Evolutionary conservation across 352 stramenopile genomes (phyloP).

Genomic region (Globisporangium rhizosaccharum): DNA sequence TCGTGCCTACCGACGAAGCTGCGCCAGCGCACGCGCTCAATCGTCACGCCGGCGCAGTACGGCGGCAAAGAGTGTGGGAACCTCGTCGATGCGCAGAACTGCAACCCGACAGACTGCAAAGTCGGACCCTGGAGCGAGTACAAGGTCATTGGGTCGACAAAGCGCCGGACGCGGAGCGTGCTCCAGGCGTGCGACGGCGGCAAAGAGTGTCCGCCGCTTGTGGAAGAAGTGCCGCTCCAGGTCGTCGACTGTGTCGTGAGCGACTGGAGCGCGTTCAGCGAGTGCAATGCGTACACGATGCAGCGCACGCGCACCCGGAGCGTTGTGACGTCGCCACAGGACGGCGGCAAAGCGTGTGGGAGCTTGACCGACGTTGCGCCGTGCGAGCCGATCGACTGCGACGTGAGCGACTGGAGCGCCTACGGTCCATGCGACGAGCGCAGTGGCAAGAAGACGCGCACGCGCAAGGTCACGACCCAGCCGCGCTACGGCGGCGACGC

Average conservation of each 20-base stretch:
- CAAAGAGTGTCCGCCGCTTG: conserved; percentile 28
- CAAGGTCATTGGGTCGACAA: conserved; percentile 32
- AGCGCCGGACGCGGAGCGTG: conserved; percentile 34
- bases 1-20: conserved; percentile 28
- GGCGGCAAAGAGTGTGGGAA: conserved; percentile 31
- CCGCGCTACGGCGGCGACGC: conserved; percentile 38
- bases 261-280: conserved; percentile 36
- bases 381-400: conserved; percentile 34
- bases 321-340: conserved; percentile 31
- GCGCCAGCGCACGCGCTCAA: conserved; percentile 38
- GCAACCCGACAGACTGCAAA: conserved; percentile 57
- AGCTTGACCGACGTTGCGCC: conserved; percentile 23
- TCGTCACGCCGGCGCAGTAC: conserved; percentile 38
- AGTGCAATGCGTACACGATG: conserved; percentile 30
- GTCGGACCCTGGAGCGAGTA: conserved; percentile 45
- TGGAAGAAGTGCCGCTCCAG: conserved; percentile 30
- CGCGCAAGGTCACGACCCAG: conserved; percentile 36
- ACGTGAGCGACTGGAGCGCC: conserved; percentile 15
- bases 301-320: conserved; percentile 40
- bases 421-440: conserved; percentile 8
- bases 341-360: conserved; percentile 42
- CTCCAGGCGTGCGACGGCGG: conserved; percentile 38
- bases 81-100: conserved; percentile 49
- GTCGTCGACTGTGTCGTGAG: conserved; percentile 42
- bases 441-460: conserved; percentile 30